A percentile compares a stretch with the other conserved stretches of the same genome.
Evolutionary conservation across 1,139 yeast species (phyloP).

Genomic region (Candida dubliniensis): DNA sequence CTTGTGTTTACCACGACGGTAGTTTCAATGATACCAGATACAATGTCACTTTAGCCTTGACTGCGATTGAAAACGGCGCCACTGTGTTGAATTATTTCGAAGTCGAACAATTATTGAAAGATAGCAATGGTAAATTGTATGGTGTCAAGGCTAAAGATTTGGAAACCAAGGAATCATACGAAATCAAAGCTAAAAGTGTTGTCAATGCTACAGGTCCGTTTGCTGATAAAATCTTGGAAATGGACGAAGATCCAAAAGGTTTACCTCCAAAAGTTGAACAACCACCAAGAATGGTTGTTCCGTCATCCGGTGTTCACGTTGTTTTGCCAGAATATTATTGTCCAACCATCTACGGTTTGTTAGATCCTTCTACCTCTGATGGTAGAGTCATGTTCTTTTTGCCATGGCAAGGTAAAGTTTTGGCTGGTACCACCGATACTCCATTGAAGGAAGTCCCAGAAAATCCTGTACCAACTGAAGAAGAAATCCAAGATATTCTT

Average conservation of each 20-base stretch:
- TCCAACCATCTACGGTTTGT: constrained; percentile 82
- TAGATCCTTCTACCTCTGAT: constrained; percentile 90
- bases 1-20: constrained; percentile 94
- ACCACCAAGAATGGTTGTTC: constrained; percentile 80
- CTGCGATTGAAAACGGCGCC: constrained; percentile 88
- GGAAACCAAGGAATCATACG: constrained; percentile 65
- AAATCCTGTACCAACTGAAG: constrained; percentile 85
- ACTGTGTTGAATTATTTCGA: constrained; percentile 85
- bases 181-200: constrained; percentile 67
- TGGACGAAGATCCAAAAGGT: constrained; percentile 76
- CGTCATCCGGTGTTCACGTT: constrained; percentile 92
- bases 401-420: constrained; percentile 97
- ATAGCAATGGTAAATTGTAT: constrained; percentile 53
- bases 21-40: constrained; percentile 90
- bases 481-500: constrained; percentile 85
- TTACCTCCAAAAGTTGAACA: constrained; percentile 52
- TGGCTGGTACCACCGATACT: constrained; percentile 95
- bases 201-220: constrained; percentile 96
- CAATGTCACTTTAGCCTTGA: constrained; percentile 81
- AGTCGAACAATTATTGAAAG: constrained; percentile 73
- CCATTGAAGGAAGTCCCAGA: constrained; percentile 74
- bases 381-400: constrained; percentile 96
- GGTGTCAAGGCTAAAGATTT: constrained; percentile 79
- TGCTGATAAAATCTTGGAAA: constrained; percentile 79
- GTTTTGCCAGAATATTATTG: constrained; percentile 91